Evolutionary conservation across 805 yeast genomes (phyloP).

Genomic region (Naumovozyma dairenensis): DNA sequence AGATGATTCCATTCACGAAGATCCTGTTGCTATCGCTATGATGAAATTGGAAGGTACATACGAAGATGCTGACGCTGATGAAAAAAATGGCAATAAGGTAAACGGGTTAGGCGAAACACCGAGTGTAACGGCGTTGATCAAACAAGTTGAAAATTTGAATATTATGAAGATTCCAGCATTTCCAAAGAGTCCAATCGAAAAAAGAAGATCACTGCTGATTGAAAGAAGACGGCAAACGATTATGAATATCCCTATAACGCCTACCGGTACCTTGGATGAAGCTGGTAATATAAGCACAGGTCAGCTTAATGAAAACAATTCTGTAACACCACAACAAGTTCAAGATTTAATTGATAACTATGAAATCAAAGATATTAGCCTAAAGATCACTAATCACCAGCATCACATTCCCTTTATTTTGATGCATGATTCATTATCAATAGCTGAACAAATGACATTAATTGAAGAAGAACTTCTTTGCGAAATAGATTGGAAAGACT

Average conservation of each 20-base stretch:
- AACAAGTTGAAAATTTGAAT: constrained; percentile 14
- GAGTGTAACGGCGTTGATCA: constrained; percentile 8
- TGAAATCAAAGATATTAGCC: constrained; percentile 18
- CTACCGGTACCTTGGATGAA: constrained; percentile 5
- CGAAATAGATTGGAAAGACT: constrained; percentile 88
- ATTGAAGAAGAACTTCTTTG: constrained; percentile 76
- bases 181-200: constrained; percentile 12
- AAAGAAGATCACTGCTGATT: constrained; percentile 27
- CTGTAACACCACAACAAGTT: constrained; percentile 11
- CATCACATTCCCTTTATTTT: constrained; percentile 77
- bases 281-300: constrained; percentile 5
- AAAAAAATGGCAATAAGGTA: constrained; percentile 4
- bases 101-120: background rate
- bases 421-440: constrained; percentile 51
- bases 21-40: constrained; percentile 68
- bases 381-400: constrained; percentile 27
- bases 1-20: constrained; percentile 56
- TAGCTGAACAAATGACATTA: constrained; percentile 77
- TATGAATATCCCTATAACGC: constrained; percentile 28
- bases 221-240: constrained; percentile 34
- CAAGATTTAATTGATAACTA: constrained; percentile 20
- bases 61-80: constrained; percentile 1
- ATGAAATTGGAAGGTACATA: constrained; percentile 67
- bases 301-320: background rate
- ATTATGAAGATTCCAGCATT: constrained; percentile 7